Base-by-base conservation (phyloP, 2,329 filamentous ascomycete genomes). In the Colletotrichum liriopes region DNA sequence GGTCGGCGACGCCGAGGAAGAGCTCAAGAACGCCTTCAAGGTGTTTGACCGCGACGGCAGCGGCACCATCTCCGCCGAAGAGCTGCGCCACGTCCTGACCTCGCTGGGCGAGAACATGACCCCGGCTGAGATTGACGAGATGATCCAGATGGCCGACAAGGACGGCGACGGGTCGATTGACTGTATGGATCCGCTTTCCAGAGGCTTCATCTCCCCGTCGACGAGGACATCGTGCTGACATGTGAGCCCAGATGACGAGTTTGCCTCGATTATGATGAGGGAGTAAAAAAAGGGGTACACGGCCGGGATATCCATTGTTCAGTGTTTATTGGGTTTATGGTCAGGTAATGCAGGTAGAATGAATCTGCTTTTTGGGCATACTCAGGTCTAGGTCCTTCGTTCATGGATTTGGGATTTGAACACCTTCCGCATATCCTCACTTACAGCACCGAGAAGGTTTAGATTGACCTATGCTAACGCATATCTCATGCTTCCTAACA, bases 181-280 rank as follows among this genome's bases (percentile, higher is more conserved):
- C 84, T 96, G 94, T 96, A 87, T 76, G 92, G 11, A 83, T 26
- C 26, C 43, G 16, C n/a, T 37, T 12, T 58, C 32, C 18, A 16
- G 11, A n/a, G 11, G 23, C 20, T 26, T 43, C 16, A 2, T 45
- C 39, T 26, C 29, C 14, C 3, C 5, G 9, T 20, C 20, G n/a
- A n/a, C 18, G 43, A 23, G 16, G 5, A 5, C 16, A 7, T 47
- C 3, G 11, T 35, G 29, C 67, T 71, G 49, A 59, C 70, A 1
- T 1, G 11, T n/a, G 14, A 16, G 3, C 26, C 26, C 77, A 96
- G 93, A 96, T 86, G 96, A 96, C 87, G 94, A 96, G 85, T 96
- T 96, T 81, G 94, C 96, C 78, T 94, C 96, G 86, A 92, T 96
- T 81, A 96, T 96, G 94, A 96, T 96, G 94, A 94, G 96, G 89